Evolutionary conservation across 2,329 filamentous ascomycete species (phyloP), one percentile per base, ranked within the genome.

Genomic region (Trichoderma afroharzianum): DNA sequence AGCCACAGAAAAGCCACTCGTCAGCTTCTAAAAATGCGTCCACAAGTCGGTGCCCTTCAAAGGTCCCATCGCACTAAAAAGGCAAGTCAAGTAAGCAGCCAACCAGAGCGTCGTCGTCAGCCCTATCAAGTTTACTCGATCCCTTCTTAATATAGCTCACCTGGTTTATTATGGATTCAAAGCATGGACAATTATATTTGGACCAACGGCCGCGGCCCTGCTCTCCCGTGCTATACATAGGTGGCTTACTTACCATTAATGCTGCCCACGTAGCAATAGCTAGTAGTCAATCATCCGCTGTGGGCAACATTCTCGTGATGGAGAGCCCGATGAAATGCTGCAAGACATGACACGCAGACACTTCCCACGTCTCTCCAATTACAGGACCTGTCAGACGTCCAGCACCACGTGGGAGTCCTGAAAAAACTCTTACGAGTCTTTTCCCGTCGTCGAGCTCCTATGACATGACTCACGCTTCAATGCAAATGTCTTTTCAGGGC

Each of bases 1-100:
- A 63, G 24, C 2, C 61, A 21, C 33, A 47, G 61, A 63, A 63
- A 30, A 30, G 26, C 5, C 26, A n/a, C n/a, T 55, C 64, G 66
- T 70, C 67, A 53, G 67, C 58, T 61, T 63, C 67, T 63, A 70
- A 63, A 70, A 63, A 70, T 33, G 32, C n/a, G 47, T 26, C 63
- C 14, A 67, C 28, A n/a, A 43, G 39, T 43, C 8, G 24, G 33
- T 14, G 7, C 21, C 24, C 24, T 50, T 21, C 21, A 58, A 26
- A 21, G 28, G 12, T 30, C 63, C 66, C 66, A 62, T 53, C 32
- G 26, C 24, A 28, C 53, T 28, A 59, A 58, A 59, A 33, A 32
- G 43, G n/a, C 4, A 33, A 30, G 11, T 18, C 1, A 28, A 15
- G 18, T 69, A 69, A 69, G 67, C 67, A 62, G 30, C 18, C 55